Percentiles rank a stretch among this genome's conserved stretches.
Evolutionary conservation across 75 land plant species (phyloP).

Genomic region (Isoetes taiwanensis): DNA sequence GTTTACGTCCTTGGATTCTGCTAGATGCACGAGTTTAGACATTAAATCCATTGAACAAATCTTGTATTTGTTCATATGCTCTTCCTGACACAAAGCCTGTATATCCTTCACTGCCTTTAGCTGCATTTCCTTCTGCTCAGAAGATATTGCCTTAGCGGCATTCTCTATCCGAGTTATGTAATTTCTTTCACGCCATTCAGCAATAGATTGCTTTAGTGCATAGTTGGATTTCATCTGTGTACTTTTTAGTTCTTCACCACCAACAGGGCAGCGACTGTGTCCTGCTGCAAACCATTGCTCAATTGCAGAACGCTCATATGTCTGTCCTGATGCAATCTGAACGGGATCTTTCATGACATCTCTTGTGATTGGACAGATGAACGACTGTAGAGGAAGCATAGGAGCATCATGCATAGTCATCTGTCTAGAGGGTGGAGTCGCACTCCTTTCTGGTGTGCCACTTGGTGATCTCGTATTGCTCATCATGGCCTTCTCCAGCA

Average conservation of each 20-base stretch:
- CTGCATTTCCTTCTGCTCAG: conserved; percentile 10
- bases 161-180: conserved; percentile 22
- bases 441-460: neutral
- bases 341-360: conserved; percentile 38
- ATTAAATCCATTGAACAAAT: conserved; percentile 17
- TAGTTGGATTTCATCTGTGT: conserved; percentile 31
- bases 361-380: conserved; percentile 35
- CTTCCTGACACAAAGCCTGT: conserved; percentile 28
- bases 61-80: conserved; percentile 25
- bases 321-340: conserved; percentile 38
- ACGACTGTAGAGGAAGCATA: conserved; percentile 24
- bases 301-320: conserved; percentile 32
- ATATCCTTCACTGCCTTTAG: conserved; percentile 23
- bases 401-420: conserved; percentile 13
- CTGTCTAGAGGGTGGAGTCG: neutral
- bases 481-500: conserved; percentile 25
- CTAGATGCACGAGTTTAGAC: conserved; percentile 15
- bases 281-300: conserved; percentile 35
- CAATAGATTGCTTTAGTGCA: conserved; percentile 34
- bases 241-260: conserved; percentile 22
- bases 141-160: conserved; percentile 15
- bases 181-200: conserved; percentile 35
- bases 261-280: conserved; percentile 29
- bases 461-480: neutral
- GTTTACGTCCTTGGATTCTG: conserved; percentile 13